A percentile compares a stretch with the other conserved stretches of the same genome.
phyloP scores from a whole-genome alignment of 2,329 filamentous ascomycete genomes.

The Calonectria pseudoturangicola region DNA sequence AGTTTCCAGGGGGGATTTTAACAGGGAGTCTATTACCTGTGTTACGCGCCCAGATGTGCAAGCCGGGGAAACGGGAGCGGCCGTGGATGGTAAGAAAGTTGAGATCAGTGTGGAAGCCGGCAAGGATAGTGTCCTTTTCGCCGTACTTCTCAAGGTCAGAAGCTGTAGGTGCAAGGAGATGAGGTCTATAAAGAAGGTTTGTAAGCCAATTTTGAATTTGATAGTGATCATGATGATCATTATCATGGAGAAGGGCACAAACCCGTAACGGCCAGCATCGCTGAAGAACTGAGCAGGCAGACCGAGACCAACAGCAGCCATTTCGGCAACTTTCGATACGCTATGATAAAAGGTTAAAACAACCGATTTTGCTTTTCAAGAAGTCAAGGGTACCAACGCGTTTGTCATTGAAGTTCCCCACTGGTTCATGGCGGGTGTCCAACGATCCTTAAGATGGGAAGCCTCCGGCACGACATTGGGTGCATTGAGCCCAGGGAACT shows the following conservation, averaged over 20 bases:
- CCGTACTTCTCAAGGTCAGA: slow-evolving; percentile 75
- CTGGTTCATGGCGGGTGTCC: slow-evolving; percentile 72
- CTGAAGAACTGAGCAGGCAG: slow-evolving; percentile 72
- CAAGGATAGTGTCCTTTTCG: slow-evolving; percentile 73
- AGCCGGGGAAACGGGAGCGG: slow-evolving; percentile 76
- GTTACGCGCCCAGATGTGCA: slow-evolving; percentile 79
- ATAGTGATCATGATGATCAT: not conserved
- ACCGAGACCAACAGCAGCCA: slow-evolving; percentile 74
- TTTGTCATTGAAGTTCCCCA: slow-evolving; percentile 78
- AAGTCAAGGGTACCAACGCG: slow-evolving; percentile 64
- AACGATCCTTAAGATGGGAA: slow-evolving; percentile 68
- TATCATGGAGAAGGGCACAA: slow-evolving; percentile 16
- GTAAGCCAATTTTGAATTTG: not conserved
- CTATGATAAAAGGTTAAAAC: slow-evolving; percentile 55
- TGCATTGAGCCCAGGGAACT: slow-evolving; percentile 74
- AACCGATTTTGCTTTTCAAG: not conserved
- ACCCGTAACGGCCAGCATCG: slow-evolving; percentile 74
- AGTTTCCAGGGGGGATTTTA: slow-evolving; percentile 74
- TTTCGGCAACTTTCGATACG: slow-evolving; percentile 74
- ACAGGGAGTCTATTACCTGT: slow-evolving; percentile 75
- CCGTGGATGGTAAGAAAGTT: slow-evolving; percentile 80
- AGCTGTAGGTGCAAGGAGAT: slow-evolving; percentile 76
- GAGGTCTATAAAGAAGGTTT: slow-evolving; percentile 64
- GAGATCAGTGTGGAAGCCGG: slow-evolving; percentile 78
- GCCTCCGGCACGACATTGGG: slow-evolving; percentile 72